Evolutionary conservation across 306 rosid genomes (phyloP), one percentile per base, ranked within the genome.

Genomic region (Casuarina glauca): DNA sequence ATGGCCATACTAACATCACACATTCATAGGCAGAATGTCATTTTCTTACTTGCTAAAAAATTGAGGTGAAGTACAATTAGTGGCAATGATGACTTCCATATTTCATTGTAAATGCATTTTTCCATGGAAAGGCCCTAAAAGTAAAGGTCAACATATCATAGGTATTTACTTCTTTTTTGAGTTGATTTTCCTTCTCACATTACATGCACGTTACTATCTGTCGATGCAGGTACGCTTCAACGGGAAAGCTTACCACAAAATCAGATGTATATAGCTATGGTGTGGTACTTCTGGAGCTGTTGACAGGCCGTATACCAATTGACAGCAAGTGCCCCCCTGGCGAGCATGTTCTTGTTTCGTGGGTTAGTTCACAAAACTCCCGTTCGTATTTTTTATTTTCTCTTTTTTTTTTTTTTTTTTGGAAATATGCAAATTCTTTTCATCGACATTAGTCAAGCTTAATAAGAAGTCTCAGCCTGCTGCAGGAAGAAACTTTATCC

Each of bases 251-350:
- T 2, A 93, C 99, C 6, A 91, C 99, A 63, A 96, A 91, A 82
- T 93, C 96, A 58, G 99, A 96, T 70, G 98, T 96, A 10, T 96
- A 88, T 82, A 93, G 94, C 90, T 96, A 87, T 13, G 99, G 99
- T 0, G 97, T 96, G 69, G 98, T 96, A 72, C 98, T 96, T 79
- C 82, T 96, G 3, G 99, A 93, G 90, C 82, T 96, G 64, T 81
- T 96, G 26, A 96, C 99, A 2, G 99, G 99, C 74, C 93, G 99
- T 16, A 90, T 93, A 19, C 97, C 99, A 0, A 91, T 96, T 20
- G 98, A 96, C 74, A 87, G 87, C 68, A 91, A 89, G 75, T 80
- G 98, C 16, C 89, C 97, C 26, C 84, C 88, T 2, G 98, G 98
- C 75, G 96, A 93, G 80, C 98, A 96, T 63, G 94, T 93, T 67